These are phyloP conservation scores for Fereydounia khargensis DNA, from an alignment of 1,284 basidiomycete genomes.

Conservation along the genomic window DNA sequence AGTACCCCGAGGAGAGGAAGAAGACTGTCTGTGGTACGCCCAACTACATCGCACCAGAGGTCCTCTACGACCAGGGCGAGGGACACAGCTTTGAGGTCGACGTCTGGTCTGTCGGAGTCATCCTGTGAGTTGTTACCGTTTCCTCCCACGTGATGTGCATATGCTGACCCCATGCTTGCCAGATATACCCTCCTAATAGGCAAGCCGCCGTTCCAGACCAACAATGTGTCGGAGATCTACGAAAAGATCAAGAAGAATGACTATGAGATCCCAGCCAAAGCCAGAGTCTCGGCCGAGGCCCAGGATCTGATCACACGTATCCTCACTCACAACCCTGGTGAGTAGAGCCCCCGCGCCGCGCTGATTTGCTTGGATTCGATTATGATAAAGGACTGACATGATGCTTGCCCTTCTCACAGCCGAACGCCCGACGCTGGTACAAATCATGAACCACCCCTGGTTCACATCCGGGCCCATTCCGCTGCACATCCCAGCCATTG, in stretches of 20 bases:
- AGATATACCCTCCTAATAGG: conserved; percentile 94
- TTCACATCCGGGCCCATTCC: conserved; percentile 82
- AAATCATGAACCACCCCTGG: conserved; percentile 82
- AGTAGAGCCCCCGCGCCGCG: no score
- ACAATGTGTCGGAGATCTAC: conserved; percentile 68
- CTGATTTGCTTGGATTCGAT: conserved; percentile 1
- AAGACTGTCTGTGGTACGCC: conserved; percentile 98
- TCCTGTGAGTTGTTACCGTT: no score
- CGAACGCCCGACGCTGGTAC: conserved; percentile 75
- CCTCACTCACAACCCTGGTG: conserved; percentile 68
- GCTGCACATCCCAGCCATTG: conserved; percentile 72
- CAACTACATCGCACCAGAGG: conserved; percentile 97
- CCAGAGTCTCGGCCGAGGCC: conserved; percentile 70
- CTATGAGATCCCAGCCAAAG: conserved; percentile 84
- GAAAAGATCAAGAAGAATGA: conserved; percentile 90
- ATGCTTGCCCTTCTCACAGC: no score
- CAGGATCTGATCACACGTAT: conserved; percentile 80
- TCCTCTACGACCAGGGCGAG: conserved; percentile 89
- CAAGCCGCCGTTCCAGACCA: conserved; percentile 94
- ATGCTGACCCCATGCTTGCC: no score
- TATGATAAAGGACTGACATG: conserved; percentile 26
- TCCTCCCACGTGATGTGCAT: neutral
- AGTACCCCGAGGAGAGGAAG: conserved; percentile 92
- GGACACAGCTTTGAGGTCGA: conserved; percentile 98
- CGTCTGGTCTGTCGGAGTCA: conserved; percentile 96